phyloP scores from a whole-genome alignment of 2,329 filamentous ascomycete genomes.

The Coniochaeta pulveracea region DNA sequence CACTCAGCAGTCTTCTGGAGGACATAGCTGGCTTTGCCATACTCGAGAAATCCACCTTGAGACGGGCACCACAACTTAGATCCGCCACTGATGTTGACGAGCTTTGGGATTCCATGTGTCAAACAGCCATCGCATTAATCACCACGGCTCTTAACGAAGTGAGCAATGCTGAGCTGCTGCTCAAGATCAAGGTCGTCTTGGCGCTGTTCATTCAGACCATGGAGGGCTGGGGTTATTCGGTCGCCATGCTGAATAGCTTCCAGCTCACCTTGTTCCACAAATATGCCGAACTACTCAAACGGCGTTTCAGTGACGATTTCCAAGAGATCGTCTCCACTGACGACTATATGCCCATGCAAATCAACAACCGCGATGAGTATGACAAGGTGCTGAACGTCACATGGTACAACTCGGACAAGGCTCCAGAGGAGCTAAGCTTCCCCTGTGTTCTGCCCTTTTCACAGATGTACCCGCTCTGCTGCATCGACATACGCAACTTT shows the following conservation, averaged over 20 bases:
- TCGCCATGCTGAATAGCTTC: slow-evolving; percentile 70
- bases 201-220: slow-evolving; percentile 96
- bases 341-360: slow-evolving; percentile 99
- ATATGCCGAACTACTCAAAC: slow-evolving; percentile 84
- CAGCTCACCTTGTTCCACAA: slow-evolving; percentile 85
- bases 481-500: slow-evolving; percentile 96
- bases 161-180: slow-evolving; percentile 75
- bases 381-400: slow-evolving; percentile 92
- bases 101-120: slow-evolving; percentile 96
- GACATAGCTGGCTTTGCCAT: slow-evolving; percentile 95
- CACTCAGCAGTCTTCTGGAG: slow-evolving; percentile 82
- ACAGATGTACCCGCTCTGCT: slow-evolving; percentile 97
- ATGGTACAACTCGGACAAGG: slow-evolving; percentile 85
- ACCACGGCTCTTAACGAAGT: slow-evolving; percentile 67
- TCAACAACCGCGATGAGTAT: slow-evolving; percentile 81
- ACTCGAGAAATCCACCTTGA: slow-evolving; percentile 89
- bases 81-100: slow-evolving; percentile 89
- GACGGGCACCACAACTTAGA: slow-evolving; percentile 70
- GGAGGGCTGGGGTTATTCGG: slow-evolving; percentile 91
- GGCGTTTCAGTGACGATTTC: slow-evolving; percentile 89
- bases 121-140: slow-evolving; percentile 72
- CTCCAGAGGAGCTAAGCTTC: slow-evolving; percentile 68
- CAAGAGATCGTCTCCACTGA: slow-evolving; percentile 87
- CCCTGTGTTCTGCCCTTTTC: slow-evolving; percentile 95
- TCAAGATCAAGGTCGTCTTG: slow-evolving; percentile 92